phyloP scores from a whole-genome alignment of 108 stramenopile genomes.

The Skeletonema menzelii region DNA sequence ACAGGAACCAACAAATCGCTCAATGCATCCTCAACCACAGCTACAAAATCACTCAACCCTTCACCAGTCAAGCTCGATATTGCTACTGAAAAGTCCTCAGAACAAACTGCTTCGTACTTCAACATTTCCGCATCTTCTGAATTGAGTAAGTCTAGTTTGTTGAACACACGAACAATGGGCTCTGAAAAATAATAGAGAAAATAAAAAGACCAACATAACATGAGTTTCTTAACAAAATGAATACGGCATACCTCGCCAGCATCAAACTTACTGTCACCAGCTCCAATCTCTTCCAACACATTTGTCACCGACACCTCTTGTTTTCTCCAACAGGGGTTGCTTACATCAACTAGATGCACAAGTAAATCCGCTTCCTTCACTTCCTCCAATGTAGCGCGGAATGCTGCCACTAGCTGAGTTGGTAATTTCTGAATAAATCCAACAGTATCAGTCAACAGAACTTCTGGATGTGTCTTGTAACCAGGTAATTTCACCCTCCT shows the following conservation, averaged over 20 bases:
- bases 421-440: conserved; percentile 98
- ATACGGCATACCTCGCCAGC: neutral
- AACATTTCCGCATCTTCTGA: conserved; percentile 67
- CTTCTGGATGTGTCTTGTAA: conserved; percentile 91
- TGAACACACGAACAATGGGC: conserved; percentile 76
- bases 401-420: conserved; percentile 94
- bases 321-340: conserved; percentile 84
- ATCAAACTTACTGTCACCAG: conserved; percentile 48
- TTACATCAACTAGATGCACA: conserved; percentile 92
- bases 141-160: conserved; percentile 80
- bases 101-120: conserved; percentile 59
- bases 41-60: conserved; percentile 80
- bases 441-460: conserved; percentile 95
- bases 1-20: conserved; percentile 67
- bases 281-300: conserved; percentile 75
- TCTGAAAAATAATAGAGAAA: neutral
- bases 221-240: neutral
- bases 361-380: conserved; percentile 91
- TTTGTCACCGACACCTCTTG: conserved; percentile 73
- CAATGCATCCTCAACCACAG: conserved; percentile 72
- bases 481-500: conserved; percentile 93
- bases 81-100: conserved; percentile 65
- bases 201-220: neutral
- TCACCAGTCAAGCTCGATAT: conserved; percentile 72
- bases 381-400: conserved; percentile 96